phyloP scores from a whole-genome alignment of 75 land plant species.

The Cunninghamia lanceolata region DNA sequence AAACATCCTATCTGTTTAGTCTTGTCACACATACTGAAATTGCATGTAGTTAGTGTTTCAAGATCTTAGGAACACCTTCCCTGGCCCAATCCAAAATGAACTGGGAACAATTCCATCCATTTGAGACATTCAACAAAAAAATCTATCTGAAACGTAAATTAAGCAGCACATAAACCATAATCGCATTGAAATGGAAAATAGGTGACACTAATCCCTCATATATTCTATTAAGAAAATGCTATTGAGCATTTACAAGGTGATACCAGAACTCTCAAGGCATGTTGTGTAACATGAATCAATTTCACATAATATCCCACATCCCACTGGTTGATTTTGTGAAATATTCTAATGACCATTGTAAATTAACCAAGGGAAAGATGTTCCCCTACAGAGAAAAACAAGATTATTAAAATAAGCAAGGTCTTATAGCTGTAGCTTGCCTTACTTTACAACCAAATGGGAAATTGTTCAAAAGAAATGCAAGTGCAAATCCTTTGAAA shows the following conservation, averaged over 20 bases:
- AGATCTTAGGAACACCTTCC: too few relatives aligned
- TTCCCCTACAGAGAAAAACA: background rate
- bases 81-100: too few relatives aligned
- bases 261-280: background rate
- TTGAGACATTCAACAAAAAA: background rate
- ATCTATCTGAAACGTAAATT: too few relatives aligned
- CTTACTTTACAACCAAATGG: background rate
- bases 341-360: background rate
- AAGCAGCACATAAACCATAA: background rate
- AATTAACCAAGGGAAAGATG: background rate
- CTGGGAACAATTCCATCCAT: too few relatives aligned
- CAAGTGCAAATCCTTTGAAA: slow-evolving; percentile 1
- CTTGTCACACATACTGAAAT: too few relatives aligned
- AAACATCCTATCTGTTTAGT: too few relatives aligned
- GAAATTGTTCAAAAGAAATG: background rate
- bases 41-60: too few relatives aligned
- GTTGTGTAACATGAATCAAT: background rate
- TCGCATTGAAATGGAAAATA: background rate
- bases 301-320: background rate
- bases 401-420: background rate
- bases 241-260: background rate
- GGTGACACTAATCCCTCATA: background rate
- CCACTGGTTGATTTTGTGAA: background rate
- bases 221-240: background rate
- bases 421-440: background rate